Evolutionary conservation across 768 basidiomycete genomes (phyloP).

Genomic region (Boletus pseudopeckii): DNA sequence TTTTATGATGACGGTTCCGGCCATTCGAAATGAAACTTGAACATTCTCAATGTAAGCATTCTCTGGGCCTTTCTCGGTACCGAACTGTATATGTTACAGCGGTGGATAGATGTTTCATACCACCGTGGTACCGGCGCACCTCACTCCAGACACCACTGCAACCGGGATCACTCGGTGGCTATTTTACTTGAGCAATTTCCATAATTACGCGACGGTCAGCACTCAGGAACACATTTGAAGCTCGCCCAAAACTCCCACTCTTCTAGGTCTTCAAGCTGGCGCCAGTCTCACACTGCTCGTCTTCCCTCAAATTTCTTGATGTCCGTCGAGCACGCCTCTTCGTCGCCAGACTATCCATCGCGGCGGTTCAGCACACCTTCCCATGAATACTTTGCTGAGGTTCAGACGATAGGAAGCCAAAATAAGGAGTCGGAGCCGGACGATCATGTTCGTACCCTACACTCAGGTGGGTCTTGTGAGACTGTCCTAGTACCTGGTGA

Average conservation of each 20-base stretch:
- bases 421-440: constrained; percentile 24
- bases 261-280: constrained; percentile 4
- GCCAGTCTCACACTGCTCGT: constrained; percentile 2
- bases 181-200: constrained; percentile 4
- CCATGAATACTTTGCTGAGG: constrained; percentile 7
- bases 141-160: neutral
- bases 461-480: constrained; percentile 18
- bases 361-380: constrained; percentile 7
- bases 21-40: neutral
- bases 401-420: constrained; percentile 13
- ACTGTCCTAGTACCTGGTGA: neutral
- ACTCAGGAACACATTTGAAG: constrained; percentile 15
- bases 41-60: neutral
- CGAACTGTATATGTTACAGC: neutral
- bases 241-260: constrained; percentile 16
- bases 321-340: constrained; percentile 14
- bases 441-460: constrained; percentile 11
- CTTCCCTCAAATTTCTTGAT: constrained; percentile 11
- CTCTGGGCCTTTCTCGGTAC: neutral
- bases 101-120: neutral
- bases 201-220: constrained; percentile 21
- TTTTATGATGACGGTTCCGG: neutral
- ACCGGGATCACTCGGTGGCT: neutral
- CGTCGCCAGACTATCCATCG: constrained; percentile 16
- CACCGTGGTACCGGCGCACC: neutral